phyloP scores from a whole-genome alignment of 805 yeast genomes.

The Kurtzmaniella cleridarum region DNA sequence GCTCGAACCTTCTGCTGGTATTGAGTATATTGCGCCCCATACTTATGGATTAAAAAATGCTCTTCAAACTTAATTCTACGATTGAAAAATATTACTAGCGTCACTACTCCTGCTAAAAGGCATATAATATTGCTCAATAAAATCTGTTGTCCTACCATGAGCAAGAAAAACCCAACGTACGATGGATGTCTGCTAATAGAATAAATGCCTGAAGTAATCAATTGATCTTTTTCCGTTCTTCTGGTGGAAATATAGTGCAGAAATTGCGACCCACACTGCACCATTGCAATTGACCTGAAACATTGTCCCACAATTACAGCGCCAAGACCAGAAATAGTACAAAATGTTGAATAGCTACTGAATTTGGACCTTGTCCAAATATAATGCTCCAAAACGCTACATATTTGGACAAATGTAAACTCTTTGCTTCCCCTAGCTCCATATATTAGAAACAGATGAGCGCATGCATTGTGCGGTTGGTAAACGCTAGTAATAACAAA shows the following conservation, averaged over 20 bases:
- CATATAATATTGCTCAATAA: conserved; percentile 18
- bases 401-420: conserved; percentile 23
- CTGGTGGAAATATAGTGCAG: conserved; percentile 25
- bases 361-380: conserved; percentile 1
- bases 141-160: conserved; percentile 27
- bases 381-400: conserved; percentile 19
- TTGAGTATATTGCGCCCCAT: conserved; percentile 21
- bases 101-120: conserved; percentile 10
- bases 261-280: conserved; percentile 29
- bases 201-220: conserved; percentile 32
- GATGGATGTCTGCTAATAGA: conserved; percentile 30
- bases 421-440: conserved; percentile 30
- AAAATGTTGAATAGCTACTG: background rate
- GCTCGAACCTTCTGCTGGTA: conserved; percentile 20
- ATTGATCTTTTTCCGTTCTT: conserved; percentile 2
- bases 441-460: conserved; percentile 28
- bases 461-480: conserved; percentile 19
- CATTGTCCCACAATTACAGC: conserved; percentile 15
- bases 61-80: conserved; percentile 32
- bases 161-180: conserved; percentile 32
- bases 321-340: background rate
- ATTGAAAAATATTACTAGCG: conserved; percentile 22
- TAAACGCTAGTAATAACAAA: conserved; percentile 20
- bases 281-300: conserved; percentile 25
- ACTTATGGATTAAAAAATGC: conserved; percentile 19